Base-by-base conservation (phyloP, 176 grass and related monocot genomes). In the Urochloa ruziziensis region DNA sequence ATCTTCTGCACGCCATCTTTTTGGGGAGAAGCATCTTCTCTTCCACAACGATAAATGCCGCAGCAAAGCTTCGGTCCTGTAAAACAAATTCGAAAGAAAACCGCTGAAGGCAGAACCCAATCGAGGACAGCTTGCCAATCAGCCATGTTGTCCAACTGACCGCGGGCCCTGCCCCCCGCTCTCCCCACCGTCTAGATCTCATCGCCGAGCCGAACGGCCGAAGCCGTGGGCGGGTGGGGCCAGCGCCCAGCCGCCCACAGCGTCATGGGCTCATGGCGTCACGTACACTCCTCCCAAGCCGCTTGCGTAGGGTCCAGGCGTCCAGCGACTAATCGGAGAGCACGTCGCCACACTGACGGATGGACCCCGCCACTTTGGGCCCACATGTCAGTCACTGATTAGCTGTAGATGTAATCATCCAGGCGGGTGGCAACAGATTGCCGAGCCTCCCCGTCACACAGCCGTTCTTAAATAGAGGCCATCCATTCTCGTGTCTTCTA, bases 391-490 rank as follows among this genome's bases (percentile, higher is more conserved):
- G 81, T 14, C 27, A 81, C 0, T 1, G 13, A 62, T 8, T 10
- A 6, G 7, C 7, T 4, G 5, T 1, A 17, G 40, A 19, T 9
- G 28, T 19, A 25, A 51, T 36, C 4, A 42, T 3, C 24, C 5
- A 25, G 14, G 12, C 43, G 5, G 7, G 72, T 42, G 68, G 33
- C 80, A 62, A 51, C 65, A 48, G 32, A 10, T 37, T 27, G 19
- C 7, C 4, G 17, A 13, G 32, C 17, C 46, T 49, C 62, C 28
- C 9, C 73, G 43, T 71, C 60, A 42, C 82, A 34, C 46, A 18
- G 25, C 32, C 18, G 57, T 24, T 51, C 58, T 51, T 86, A 90
- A 83, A 90, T 90, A 51, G n/a, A 4, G 79, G 48, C 84, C 84
- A 67, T 58, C 66, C 83, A 51, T 86, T 69, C 76, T 47, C 21